These are phyloP conservation scores for Phytophthora ramorum DNA, from an alignment of 352 stramenopile genomes.

Conservation along the genomic window DNA sequence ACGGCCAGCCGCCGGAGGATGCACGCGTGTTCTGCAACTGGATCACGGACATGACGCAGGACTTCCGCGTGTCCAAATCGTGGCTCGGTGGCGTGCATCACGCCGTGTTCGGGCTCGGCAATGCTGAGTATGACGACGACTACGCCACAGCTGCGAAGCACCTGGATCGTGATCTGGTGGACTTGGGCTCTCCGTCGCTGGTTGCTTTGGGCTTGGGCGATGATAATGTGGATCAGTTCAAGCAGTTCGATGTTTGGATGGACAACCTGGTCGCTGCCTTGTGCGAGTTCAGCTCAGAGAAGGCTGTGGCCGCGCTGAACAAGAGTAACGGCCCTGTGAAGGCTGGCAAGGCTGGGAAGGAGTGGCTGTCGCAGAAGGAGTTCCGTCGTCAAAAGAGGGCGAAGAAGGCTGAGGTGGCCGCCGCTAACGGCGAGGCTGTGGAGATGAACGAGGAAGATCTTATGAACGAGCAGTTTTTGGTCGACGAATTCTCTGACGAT, in stretches of 20 bases:
- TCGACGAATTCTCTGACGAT: conserved; percentile 74
- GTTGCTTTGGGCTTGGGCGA: conserved; percentile 74
- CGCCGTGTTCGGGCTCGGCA: conserved; percentile 88
- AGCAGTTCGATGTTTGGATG: conserved; percentile 85
- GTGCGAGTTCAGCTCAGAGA: conserved; percentile 75
- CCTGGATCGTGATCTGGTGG: conserved; percentile 62
- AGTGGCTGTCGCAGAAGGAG: conserved; percentile 86
- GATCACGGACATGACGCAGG: conserved; percentile 88
- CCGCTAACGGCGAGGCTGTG: conserved; percentile 56
- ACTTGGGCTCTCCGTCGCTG: conserved; percentile 72
- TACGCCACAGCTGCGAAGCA: conserved; percentile 86
- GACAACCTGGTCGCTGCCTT: conserved; percentile 81
- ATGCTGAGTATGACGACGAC: conserved; percentile 89
- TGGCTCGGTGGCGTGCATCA: conserved; percentile 79
- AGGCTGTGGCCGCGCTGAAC: conserved; percentile 24
- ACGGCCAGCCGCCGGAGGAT: conserved; percentile 77
- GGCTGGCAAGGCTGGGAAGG: conserved; percentile 21
- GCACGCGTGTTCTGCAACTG: conserved; percentile 84
- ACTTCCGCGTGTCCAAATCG: conserved; percentile 90
- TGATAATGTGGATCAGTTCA: conserved; percentile 84
- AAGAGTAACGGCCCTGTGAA: conserved; percentile 23
- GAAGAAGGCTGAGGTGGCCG: conserved; percentile 64
- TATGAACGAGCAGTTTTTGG: conserved; percentile 88
- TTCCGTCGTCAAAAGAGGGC: conserved; percentile 86
- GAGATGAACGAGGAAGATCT: conserved; percentile 85